These are phyloP conservation scores for Cercis canadensis DNA, from an alignment of 306 rosid species.

Conservation along the genomic window DNA sequence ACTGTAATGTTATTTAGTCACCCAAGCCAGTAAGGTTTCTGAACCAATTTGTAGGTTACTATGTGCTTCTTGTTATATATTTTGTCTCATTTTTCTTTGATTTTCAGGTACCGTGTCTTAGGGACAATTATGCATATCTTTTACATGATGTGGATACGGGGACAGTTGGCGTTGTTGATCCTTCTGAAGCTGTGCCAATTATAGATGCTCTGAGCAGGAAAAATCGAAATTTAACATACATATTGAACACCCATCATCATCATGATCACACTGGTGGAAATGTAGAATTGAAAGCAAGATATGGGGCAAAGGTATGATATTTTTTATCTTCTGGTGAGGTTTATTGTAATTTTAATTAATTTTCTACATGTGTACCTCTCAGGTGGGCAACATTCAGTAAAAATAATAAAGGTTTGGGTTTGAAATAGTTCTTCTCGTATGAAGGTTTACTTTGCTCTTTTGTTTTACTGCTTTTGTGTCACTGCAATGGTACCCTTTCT, in stretches of 20 bases:
- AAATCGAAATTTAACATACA: constrained; percentile 89
- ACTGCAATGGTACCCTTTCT: constrained; percentile 6
- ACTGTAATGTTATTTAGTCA: constrained; percentile 13
- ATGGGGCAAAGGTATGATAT: constrained; percentile 83
- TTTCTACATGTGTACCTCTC: constrained; percentile 2
- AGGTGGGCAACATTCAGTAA: not conserved
- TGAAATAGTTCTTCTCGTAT: constrained; percentile 8
- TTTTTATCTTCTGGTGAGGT: constrained; percentile 5
- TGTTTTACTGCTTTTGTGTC: constrained; percentile 17
- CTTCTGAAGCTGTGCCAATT: constrained; percentile 87
- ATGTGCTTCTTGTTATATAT: not conserved
- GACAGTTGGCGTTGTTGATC: constrained; percentile 97
- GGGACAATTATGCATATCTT: constrained; percentile 91
- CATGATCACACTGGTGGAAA: constrained; percentile 94
- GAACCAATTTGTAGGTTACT: constrained; percentile 2
- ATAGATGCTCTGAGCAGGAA: constrained; percentile 79
- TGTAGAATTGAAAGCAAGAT: constrained; percentile 85
- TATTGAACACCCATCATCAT: constrained; percentile 93
- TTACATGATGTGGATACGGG: constrained; percentile 92
- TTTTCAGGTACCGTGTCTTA: constrained; percentile 88
- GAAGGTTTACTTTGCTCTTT: constrained; percentile 5
- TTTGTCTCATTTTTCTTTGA: constrained; percentile 18
- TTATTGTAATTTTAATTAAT: not conserved
- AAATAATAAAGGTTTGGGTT: not conserved
- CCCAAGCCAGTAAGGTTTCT: constrained; percentile 19